Base-by-base conservation (phyloP, 2,329 filamentous ascomycete species). In the Alternaria dauci region DNA sequence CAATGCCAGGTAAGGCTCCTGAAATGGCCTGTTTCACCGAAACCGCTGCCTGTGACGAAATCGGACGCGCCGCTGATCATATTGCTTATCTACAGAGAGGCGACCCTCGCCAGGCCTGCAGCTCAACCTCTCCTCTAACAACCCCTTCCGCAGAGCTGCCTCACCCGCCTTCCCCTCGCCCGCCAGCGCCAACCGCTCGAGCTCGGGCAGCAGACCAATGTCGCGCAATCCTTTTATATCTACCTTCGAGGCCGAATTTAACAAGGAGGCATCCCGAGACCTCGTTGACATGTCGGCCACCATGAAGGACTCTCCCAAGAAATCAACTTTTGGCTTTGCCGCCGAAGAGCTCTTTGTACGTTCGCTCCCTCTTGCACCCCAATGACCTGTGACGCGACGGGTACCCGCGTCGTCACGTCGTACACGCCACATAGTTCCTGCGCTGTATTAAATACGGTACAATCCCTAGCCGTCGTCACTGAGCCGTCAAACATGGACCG, bases 211-310 rank as follows among this genome's bases (percentile, higher is more conserved):
- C 78, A 85, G 89, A 73, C 89, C 89, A 57, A 79, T 88, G 59
- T 92, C 90, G 70, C 87, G 87, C 77, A 94, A 94, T 71, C 91
- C 91, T 36, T 94, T 94, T 75, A 84, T 93, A 65, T 90, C 91
- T 70, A 82, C 84, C 59, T 81, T 82, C 65, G 79, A 80, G 66
- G 72, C 78, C 52, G 74, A 81, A 54, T 76, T 77, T 59, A 76
- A 74, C 74, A 79, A 77, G 62, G 70, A 77, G 66, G 74, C 75
- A 23, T 52, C 66, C 32, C 68, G 64, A 42, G 66, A 76, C 46
- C 65, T 78, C 36, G 72, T 77, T 58, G 75, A 78, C 71, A 78
- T 79, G 76, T 74, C 71, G n/a, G 73, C 70, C 60, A 67, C 67
- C 32, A 69, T 78, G 71, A 72, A 71, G 55, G 73, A 72, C 34